Base-by-base conservation (phyloP, 2,329 filamentous ascomycete genomes). In the Pyrenophora teres region DNA sequence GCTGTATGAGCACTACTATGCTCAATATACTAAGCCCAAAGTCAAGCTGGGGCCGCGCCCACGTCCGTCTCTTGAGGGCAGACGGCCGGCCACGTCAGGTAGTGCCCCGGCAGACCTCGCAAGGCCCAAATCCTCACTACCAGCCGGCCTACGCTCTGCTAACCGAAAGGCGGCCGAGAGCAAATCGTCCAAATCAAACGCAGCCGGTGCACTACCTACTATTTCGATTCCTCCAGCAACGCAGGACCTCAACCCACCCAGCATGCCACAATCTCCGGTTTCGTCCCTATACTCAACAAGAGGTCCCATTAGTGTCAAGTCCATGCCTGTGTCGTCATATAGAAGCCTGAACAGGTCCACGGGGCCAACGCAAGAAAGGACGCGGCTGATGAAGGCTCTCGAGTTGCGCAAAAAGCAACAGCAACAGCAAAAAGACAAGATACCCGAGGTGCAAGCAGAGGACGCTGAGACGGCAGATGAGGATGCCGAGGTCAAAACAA, bases 371-470 rank as follows among this genome's bases (percentile, higher is more conserved):
- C 90, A 90, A 0, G 94, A 99, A 73, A 97, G 95, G 77, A 86
- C 90, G 54, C 83, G 94, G 47, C 79, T 99, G 57, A 92, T 96
- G 90, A 97, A 95, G 77, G 94, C 94, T 6, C 82, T 97, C 76
- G 89, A 97, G 73, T 75, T 97, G 62, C 84, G 93, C 45, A 94
- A 95, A 74, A 91, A 89, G 75, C 92, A 91, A 72, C 86, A 87
- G 67, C 64, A 73, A 50, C 62, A 65, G 59, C 65, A 70, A 54
- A 50, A 72, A 50, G 60, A 56, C 33, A 49, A 43, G 40, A 42
- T 21, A 7, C 21, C 46, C 9, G 32, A 53, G 12, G 46, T 27
- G 9, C 42, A 58, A 21, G 36, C 52, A 19, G 39, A 43, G 35
- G 40, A 40, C 33, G 46, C 9, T 38, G 49, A 25, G 3, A 23